Evolutionary conservation across 2,329 filamentous ascomycete species (phyloP), one percentile per base, ranked within the genome.

Genomic region (Colletotrichum godetiae): DNA sequence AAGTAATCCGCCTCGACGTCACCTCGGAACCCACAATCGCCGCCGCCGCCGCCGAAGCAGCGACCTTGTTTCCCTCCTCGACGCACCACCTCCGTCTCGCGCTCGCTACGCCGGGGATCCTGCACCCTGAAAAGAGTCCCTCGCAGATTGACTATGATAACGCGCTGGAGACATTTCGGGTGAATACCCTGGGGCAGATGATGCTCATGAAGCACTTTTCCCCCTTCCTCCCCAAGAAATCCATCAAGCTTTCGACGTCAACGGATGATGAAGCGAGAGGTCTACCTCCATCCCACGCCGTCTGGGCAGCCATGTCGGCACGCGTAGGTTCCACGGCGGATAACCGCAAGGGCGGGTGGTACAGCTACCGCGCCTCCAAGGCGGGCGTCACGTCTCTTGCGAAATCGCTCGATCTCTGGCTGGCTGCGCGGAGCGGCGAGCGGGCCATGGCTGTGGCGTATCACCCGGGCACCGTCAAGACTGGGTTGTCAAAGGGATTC

Each of bases 401-500:
- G 8, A 93, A 92, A 82, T 92, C 89, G 7, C 91, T 95, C 74
- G 94, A 97, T 80, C 86, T 93, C 33, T 89, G 91, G 78, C 82
- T 97, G 37, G 82, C 82, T 46, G 84, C 87, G 4, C 86, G 87
- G 55, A 87, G 88, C 72, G 90, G 87, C 0, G 88, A 89, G 0
- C 90, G 89, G 64, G 93, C 92, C 0, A 85, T 95, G 76, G 90
- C 91, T 1, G 83, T 97, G 12, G 89, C 88, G 11, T 87, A 97
- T 78, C 94, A 97, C 82, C 94, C 94, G 1, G 94, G 94, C 3
- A 97, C 94, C 1, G 94, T 97, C 61, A 91, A 88, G 84, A 97
- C 94, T 63, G 91, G 88, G 11, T 83, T 97, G 74, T 94, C 91
- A 75, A 88, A 86, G 78, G 91, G 91, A 56, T 97, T 94, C 79